Evolutionary conservation across 441 rosid genomes (phyloP), one percentile per base, ranked within the genome.

Genomic region (Gossypium aridum): DNA sequence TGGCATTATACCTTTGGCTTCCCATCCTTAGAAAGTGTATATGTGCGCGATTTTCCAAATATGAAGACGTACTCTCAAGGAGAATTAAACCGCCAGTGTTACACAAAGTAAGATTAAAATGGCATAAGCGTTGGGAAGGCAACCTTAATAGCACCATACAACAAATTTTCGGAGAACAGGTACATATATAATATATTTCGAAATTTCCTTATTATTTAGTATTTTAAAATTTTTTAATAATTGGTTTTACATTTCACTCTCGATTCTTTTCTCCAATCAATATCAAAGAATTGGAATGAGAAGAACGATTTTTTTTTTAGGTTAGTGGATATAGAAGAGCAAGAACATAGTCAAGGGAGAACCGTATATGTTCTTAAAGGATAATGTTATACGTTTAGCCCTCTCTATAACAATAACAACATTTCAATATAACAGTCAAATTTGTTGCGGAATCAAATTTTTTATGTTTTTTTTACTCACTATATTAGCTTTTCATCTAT

Each of bases 81-180:
- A 17, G 28, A 22, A 2, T 64, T 14, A 64, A 39, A 51, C 71
- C 72, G 1, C 76, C 81, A 56, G 31, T 39, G 16, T 34, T 79
- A 19, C 8, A 26, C 20, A 28, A 20, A 20, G 8, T 63, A 3
- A 3, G 0, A 7, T 8, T 45, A 39, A 0, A 3, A 1, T 10
- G 20, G 71, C 6, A 23, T n/a, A n/a, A 2, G 28, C 43, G 0
- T 43, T 45, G 55, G 70, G 54, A 64, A 39, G 70, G 54, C 16
- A 64, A 8, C 53, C 54, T 39, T 19, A 39, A 64, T 39, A 10
- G 28, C 70, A 39, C 28, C 16, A 19, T 64, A 64, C 26, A 39
- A 64, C 26, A 64, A 37, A 1, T 39, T 1, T 64, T 17, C 25
- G 10, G 13, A 20, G 53, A 64, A 64, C 2, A 22, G 16, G 53